These are phyloP conservation scores for Brasenia schreberi DNA, from an alignment of 164 flowering plant genomes.

Conservation along the genomic window DNA sequence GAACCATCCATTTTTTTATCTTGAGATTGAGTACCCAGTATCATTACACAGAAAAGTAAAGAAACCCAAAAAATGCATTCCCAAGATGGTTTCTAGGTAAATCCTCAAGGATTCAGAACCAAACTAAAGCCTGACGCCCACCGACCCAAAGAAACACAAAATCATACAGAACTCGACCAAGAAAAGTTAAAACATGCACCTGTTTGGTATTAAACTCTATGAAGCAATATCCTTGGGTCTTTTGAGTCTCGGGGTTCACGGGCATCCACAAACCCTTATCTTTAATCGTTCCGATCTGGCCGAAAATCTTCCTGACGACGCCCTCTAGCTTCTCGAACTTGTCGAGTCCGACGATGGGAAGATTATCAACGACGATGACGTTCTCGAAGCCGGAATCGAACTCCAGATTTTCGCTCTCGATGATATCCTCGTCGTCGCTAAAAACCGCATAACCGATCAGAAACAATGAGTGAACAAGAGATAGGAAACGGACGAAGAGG, in stretches of 20 bases:
- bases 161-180: too few relatives aligned
- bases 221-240: slow-evolving; percentile 73
- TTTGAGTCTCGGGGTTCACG: slow-evolving; percentile 38
- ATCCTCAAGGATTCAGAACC: not conserved
- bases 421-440: slow-evolving; percentile 62
- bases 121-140: not conserved
- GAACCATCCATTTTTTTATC: too few relatives aligned
- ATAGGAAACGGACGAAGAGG: not conserved
- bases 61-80: not conserved
- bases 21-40: too few relatives aligned
- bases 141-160: not conserved
- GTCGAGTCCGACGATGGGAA: slow-evolving; percentile 76
- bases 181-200: slow-evolving; percentile 22
- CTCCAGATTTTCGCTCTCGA: slow-evolving; percentile 45
- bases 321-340: slow-evolving; percentile 82
- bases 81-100: not conserved
- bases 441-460: not conserved
- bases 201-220: slow-evolving; percentile 78
- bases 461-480: not conserved
- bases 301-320: slow-evolving; percentile 67
- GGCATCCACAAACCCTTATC: slow-evolving; percentile 94
- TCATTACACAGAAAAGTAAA: too few relatives aligned
- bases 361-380: slow-evolving; percentile 72
- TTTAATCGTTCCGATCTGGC: slow-evolving; percentile 70
- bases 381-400: slow-evolving; percentile 57